These are phyloP conservation scores for Eutrema salsugineum DNA, from an alignment of 441 rosid species.

Conservation along the genomic window DNA sequence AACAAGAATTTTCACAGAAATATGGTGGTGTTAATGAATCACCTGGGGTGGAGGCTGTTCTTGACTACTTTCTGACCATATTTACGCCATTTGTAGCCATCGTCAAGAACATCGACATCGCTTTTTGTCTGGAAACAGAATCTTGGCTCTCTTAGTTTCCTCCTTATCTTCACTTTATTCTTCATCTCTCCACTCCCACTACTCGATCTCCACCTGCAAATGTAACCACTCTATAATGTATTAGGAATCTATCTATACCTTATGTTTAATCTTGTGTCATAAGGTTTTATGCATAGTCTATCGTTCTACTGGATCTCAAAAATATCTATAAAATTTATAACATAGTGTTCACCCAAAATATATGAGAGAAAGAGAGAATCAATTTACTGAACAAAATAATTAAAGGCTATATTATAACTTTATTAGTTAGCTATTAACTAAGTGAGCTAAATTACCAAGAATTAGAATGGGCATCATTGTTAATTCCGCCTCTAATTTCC, in stretches of 20 bases:
- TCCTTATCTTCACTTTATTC: constrained; percentile 73
- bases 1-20: not conserved
- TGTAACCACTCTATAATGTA: not conserved
- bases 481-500: constrained; percentile 14
- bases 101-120: constrained; percentile 92
- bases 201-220: constrained; percentile 76
- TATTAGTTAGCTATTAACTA: not conserved
- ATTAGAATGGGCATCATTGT: constrained; percentile 26
- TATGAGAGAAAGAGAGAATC: not conserved
- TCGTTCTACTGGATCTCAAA: not conserved
- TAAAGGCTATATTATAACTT: not conserved
- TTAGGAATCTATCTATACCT: not conserved
- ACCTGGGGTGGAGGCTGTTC: constrained; percentile 98
- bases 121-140: constrained; percentile 98
- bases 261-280: constrained; percentile 6
- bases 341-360: not conserved
- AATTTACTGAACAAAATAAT: not conserved
- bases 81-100: constrained; percentile 98
- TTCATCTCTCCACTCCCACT: constrained; percentile 52
- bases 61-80: constrained; percentile 98
- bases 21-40: not conserved
- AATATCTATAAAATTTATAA: not conserved
- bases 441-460: constrained; percentile 26
- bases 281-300: not conserved
- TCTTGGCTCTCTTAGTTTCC: constrained; percentile 96